A percentile compares a stretch with the other conserved stretches of the same genome.
Evolutionary conservation across 2,329 filamentous ascomycete species (phyloP).

Genomic region (Teratosphaeria nubilosa): DNA sequence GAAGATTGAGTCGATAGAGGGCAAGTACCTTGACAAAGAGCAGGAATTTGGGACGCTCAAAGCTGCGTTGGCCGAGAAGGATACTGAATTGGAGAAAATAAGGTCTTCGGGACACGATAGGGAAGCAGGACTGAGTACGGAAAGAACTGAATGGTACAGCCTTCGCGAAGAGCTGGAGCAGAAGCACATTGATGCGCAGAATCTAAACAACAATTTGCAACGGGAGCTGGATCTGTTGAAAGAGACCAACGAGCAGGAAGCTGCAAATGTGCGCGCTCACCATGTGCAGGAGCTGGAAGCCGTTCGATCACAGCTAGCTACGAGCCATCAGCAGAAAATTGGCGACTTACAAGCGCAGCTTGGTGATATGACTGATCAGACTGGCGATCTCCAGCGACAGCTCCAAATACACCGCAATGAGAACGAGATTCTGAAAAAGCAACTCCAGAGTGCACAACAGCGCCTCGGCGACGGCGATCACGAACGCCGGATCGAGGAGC

Average conservation of each 20-base stretch:
- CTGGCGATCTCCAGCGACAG: constrained; percentile 21
- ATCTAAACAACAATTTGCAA: constrained; percentile 68
- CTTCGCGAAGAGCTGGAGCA: constrained; percentile 57
- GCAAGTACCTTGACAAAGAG: constrained; percentile 58
- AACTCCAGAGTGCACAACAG: constrained; percentile 26
- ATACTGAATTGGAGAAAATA: constrained; percentile 5
- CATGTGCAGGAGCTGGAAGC: constrained; percentile 15
- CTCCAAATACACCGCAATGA: constrained; percentile 45
- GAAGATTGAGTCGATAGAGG: constrained; percentile 63
- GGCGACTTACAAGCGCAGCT: constrained; percentile 10
- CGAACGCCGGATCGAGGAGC: constrained; percentile 47
- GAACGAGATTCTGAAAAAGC: constrained; percentile 24
- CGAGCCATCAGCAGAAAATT: constrained; percentile 4
- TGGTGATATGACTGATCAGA: constrained; percentile 7
- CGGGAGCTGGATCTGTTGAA: constrained; percentile 67
- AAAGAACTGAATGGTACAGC: constrained; percentile 17
- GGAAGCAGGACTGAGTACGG: constrained; percentile 8
- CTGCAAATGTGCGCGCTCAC: constrained; percentile 13
- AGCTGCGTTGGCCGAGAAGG: neutral
- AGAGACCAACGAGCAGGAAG: constrained; percentile 24
- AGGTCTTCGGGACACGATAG: constrained; percentile 1
- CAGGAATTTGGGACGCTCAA: constrained; percentile 49
- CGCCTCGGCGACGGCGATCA: constrained; percentile 42
- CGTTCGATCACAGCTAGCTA: constrained; percentile 7
- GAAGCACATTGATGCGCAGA: constrained; percentile 37